Base-by-base conservation (phyloP, 495 filamentous ascomycete species). In the Annulohypoxylon stygium region DNA sequence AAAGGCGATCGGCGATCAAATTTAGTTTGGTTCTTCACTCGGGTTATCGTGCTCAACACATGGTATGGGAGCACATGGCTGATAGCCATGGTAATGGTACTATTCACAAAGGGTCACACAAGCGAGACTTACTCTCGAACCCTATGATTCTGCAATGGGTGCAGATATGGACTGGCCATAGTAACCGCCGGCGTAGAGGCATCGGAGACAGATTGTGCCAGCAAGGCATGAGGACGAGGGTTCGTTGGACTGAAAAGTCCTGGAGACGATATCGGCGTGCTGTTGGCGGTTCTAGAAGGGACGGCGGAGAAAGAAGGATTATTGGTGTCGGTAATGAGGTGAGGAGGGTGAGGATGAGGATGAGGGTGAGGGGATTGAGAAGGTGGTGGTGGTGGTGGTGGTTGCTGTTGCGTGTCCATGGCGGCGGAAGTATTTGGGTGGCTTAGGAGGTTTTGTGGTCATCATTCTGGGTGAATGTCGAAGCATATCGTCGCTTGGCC, bases 221-320 rank as follows among this genome's bases (percentile, higher is more conserved):
- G 75, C 50, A 81, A 78, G 51, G 61, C 80, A 80, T 76, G 77
- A 39, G 60, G 78, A 76, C 74, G 87, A 78, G 66, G 77, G 71
- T 63, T 82, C 68, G 77, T 78, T 54, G 88, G 86, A 70, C 83
- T 88, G 78, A 91, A 92, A 9, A 93, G 85, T 4, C 91, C 90
- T 1, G 90, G 90, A 66, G 90, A 91, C 43, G 90, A 90, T 10
- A 89, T 76, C 11, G 91, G 90, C 1, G 90, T 93, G 76, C 90
- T 92, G 54, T 83, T 89, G 36, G 87, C 86, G 0, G 89, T 92
- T 61, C 84, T 78, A 30, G 53, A 66, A 73, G 80, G 65, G 74
- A 78, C 26, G 61, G 73, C 47, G 67, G 70, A 23, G 74, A 77
- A 47, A 75, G 75, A 50, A 71, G 77, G 36, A 80, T 62, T 73